Evolutionary conservation across 441 rosid species (phyloP), one percentile per base, ranked within the genome.

Genomic region (Eruca vesicaria): DNA sequence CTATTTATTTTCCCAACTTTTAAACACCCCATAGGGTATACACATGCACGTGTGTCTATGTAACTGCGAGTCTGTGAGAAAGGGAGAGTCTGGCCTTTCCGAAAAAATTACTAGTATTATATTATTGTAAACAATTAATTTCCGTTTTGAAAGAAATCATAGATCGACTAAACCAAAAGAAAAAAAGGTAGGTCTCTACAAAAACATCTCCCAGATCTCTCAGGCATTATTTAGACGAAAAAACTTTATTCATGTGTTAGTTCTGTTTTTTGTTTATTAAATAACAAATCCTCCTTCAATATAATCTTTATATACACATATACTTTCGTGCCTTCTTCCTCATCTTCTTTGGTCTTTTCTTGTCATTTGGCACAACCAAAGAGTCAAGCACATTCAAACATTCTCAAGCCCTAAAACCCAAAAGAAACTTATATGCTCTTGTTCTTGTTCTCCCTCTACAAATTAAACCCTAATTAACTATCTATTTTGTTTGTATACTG

Each of bases 331-430:
- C 83, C 69, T 58, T 85, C 75, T 77, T 81, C 79, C 55, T 84
- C 78, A 58, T 55, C 74, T 80, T 82, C 80, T 79, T 63, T 73
- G 83, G 76, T 77, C 55, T 82, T 80, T 84, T 84, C 88, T 82
- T 89, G 92, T 92, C 92, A 84, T 88, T 84, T 88, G 89, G 89
- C 86, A 72, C 78, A 82, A 81, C 78, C 86, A 60, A 79, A 81
- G 81, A 74, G 76, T 76, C 79, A 79, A 68, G 74, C 78, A 77
- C 81, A 76, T 76, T 79, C 79, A 82, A 74, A 81, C 77, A 75
- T 74, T 80, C 84, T 23, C 83, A 68, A 75, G 73, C 69, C 79
- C 81, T 84, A 81, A 86, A 73, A 73, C 74, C 81, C 70, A 78
- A 73, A 78, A 78, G 50, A 78, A 78, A 78, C 56, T 60, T 78